A percentile compares a stretch with the other conserved stretches of the same genome.
These are phyloP conservation scores for Neurospora tetrasperma DNA, from an alignment of 495 filamentous ascomycete species.

Conservation along the genomic window DNA sequence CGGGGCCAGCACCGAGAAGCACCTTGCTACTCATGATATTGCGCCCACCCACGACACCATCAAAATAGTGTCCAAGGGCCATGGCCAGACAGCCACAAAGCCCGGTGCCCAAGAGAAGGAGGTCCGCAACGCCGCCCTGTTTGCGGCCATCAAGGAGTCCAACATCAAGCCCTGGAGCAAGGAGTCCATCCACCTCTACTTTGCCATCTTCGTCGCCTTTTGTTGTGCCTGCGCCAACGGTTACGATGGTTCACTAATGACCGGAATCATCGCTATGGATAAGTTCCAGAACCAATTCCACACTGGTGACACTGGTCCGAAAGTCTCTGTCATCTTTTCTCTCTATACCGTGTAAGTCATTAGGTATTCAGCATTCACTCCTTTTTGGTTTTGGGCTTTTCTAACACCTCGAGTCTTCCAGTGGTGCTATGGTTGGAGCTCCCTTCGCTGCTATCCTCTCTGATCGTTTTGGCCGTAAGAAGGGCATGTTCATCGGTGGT, in stretches of 20 bases:
- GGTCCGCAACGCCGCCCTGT: slow-evolving; percentile 49
- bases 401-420: slow-evolving; percentile 3
- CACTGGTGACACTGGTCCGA: slow-evolving; percentile 24
- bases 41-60: slow-evolving; percentile 2
- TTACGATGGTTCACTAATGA: slow-evolving; percentile 35
- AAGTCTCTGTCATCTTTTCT: slow-evolving; percentile 35
- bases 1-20: slow-evolving; percentile 16
- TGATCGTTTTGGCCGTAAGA: slow-evolving; percentile 33
- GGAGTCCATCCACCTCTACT: slow-evolving; percentile 44
- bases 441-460: slow-evolving; percentile 35
- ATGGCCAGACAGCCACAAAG: slow-evolving; percentile 26
- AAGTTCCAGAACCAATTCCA: slow-evolving; percentile 30
- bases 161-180: slow-evolving; percentile 46
- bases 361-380: neutral
- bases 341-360: slow-evolving; percentile 37
- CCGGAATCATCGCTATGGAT: slow-evolving; percentile 27
- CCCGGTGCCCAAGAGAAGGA: slow-evolving; percentile 35
- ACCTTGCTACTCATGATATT: slow-evolving; percentile 4
- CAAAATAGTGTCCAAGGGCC: slow-evolving; percentile 18
- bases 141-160: slow-evolving; percentile 45
- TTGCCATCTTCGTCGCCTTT: slow-evolving; percentile 34
- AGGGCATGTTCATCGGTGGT: slow-evolving; percentile 39
- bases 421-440: slow-evolving; percentile 37
- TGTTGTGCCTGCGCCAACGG: slow-evolving; percentile 44
- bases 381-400: neutral